Percentiles rank a stretch among this genome's conserved stretches.
Evolutionary conservation across 192 early-diverging fungal species (phyloP).

Genomic region (Coemansia sp.): DNA sequence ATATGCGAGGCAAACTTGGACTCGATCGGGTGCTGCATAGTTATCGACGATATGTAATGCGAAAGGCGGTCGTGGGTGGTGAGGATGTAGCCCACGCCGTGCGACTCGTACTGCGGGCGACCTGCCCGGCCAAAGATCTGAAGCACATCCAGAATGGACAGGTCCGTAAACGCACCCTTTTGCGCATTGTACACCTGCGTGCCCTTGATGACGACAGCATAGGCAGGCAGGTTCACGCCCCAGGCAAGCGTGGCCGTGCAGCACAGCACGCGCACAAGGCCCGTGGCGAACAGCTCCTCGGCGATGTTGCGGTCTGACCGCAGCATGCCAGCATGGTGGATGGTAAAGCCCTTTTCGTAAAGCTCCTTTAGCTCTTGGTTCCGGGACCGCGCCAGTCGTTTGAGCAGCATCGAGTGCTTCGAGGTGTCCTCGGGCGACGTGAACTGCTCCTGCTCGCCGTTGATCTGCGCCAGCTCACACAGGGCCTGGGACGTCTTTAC

Average conservation of each 20-base stretch:
- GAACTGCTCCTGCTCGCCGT: slow-evolving; percentile 50
- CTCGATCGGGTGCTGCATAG: slow-evolving; percentile 96
- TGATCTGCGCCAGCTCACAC: slow-evolving; percentile 61
- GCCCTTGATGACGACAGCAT: slow-evolving; percentile 97
- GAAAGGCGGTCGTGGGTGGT: slow-evolving; percentile 89
- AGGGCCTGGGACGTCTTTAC: slow-evolving; percentile 87
- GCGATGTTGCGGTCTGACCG: slow-evolving; percentile 78
- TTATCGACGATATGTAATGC: slow-evolving; percentile 92
- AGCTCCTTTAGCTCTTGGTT: slow-evolving; percentile 88
- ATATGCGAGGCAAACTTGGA: slow-evolving; percentile 79
- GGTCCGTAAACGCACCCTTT: slow-evolving; percentile 89
- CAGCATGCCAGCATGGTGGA: slow-evolving; percentile 97
- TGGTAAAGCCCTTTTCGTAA: slow-evolving; percentile 75
- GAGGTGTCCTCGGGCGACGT: slow-evolving; percentile 23
- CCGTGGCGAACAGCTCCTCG: slow-evolving; percentile 87
- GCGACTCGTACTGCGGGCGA: slow-evolving; percentile 84
- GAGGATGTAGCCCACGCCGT: slow-evolving; percentile 90
- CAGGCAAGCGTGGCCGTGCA: slow-evolving; percentile 98
- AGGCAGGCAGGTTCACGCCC: slow-evolving; percentile 98
- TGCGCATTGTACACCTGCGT: slow-evolving; percentile 93
- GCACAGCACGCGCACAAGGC: slow-evolving; percentile 73
- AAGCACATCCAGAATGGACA: slow-evolving; percentile 96
- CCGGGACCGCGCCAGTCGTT: slow-evolving; percentile 64
- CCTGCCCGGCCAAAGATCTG: slow-evolving; percentile 99
- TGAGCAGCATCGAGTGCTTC: slow-evolving; percentile 47